Base-by-base conservation (phyloP, 345 rosid species). In the Kandelia obovata region DNA sequence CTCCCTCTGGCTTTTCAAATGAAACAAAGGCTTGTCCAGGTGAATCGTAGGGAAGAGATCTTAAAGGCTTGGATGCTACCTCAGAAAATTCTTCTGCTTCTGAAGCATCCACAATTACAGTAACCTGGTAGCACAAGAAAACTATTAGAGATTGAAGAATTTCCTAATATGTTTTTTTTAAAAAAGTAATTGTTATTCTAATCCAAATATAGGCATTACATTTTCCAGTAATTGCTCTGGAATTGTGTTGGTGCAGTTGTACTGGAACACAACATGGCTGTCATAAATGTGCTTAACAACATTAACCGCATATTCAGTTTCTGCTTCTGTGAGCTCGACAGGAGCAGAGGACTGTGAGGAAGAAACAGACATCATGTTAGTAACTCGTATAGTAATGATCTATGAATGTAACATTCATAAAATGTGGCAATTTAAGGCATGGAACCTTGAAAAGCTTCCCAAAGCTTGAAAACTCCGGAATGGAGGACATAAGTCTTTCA, bases 271-370 rank as follows among this genome's bases (percentile, higher is more conserved):
- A 53, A 92, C 88, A 78, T 92, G 96, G 37, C 84, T 78, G 74
- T 90, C 96, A 70, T 86, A 95, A 19, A 95, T 87, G 81, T 95
- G 99, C 75, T 95, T 92, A 53, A 92, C 90, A 75, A 81, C 98
- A 84, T 90, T 92, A 71, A 95, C 99, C 1, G 96, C 87, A 61
- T 95, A 95, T 75, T 95, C 99, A 47, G 99, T 95, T 79, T 90
- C 99, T 62, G 96, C 92, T 87, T 95, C 99, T 46, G 99, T 92
- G 71, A 92, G 85, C 85, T 95, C 99, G 75, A 90, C 96, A 58
- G 91, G 96, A 43, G 88, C 62, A 35, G 98, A 85, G 32, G 99
- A 92, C 99, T 95, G 86, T 61, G 35, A 59, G 25, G 77, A 76
- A 65, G 30, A 53, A 67, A 35, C 30, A 69, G 53, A 67, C 10